Base-by-base conservation (phyloP, 768 basidiomycete species). In the Xanthoconium stramineum region DNA sequence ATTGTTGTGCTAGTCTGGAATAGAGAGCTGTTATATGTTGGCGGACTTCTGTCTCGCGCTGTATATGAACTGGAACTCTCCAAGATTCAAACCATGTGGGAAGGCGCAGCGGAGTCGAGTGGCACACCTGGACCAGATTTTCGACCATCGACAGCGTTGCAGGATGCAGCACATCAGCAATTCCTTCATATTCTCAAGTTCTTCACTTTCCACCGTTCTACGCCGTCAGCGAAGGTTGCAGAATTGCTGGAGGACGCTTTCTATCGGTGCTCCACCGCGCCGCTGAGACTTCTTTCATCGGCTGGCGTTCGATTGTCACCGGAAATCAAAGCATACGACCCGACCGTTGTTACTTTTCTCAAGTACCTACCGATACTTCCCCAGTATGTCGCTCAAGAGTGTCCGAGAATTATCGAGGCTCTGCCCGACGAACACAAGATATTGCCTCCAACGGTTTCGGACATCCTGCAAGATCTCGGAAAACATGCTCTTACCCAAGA, bases 391-490 rank as follows among this genome's bases (percentile, higher is more conserved):
- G 59, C 82, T 32, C 68, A 72, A 38, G 10, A 38, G 14, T 38
- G 37, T 15, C 37, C 37, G 15, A 11, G 37, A 6, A 38, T 38
- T 15, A 13, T 38, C 6, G 12, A 38, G 13, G 6, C 37, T 6
- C 37, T 38, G 37, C 37, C 37, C 14, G 37, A 38, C 37, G 11
- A 17, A 17, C 37, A 38, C 37, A 38, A 8, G 14, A 38, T 38
- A 17, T 38, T 15, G 37, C 37, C 37, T 17, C 11, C 14, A 38
- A 38, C 15, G 14, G 6, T 38, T 6, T 38, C 37, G 37, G 96
- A 98, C 69, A 88, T 98, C 17, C 74, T 98, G 40, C 74, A 78
- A 42, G 92, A 96, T 66, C 77, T 99, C n/a, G 80, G 81, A 12
- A 70, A 78, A 6, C 76, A 89, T 15, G 88, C 95, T 6, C 77